Evolutionary conservation across 2,329 filamentous ascomycete species (phyloP), one percentile per base, ranked within the genome.

Genomic region (Arthrinium phaeospermum): DNA sequence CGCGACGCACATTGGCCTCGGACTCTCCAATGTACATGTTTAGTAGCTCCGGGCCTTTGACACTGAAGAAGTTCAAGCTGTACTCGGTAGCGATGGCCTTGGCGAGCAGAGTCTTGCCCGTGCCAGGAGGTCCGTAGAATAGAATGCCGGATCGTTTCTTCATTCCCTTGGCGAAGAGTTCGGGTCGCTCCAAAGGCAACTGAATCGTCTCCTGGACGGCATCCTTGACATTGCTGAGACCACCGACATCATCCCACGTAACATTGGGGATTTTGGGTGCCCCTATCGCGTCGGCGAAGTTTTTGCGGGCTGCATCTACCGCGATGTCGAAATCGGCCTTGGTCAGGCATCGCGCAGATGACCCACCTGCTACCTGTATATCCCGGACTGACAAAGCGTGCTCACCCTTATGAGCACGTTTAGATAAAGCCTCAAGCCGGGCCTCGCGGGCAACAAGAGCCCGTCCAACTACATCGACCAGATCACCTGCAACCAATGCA

Each of bases 221-320:
- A 76, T 98, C 95, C 85, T 98, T 98, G 81, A 98, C 95, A 77
- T 98, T 95, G 44, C 93, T 91, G 45, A 98, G 87, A 69, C 96
- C 96, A 81, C 96, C 96, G 27, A 99, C 96, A 81, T 99, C 96
- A 76, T 96, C 93, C 96, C 96, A 99, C 30, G 92, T 92, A 8
- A 99, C 96, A 75, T 98, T 98, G 8, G 96, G 96, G 74, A 98
- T 98, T 87, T 98, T 98, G 2, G 96, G 96, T 6, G 96, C 96
- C 34, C 96, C 96, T 75, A 99, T 99, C 0, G 96, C 93, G 81
- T 98, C 96, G 7, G 96, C 96, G 81, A 99, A 99, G 83, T 98
- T 98, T 87, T 98, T 98, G 71, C 96, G 91, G 0, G 96, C 96
- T 7, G 95, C 94, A 73, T 98, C 96, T 4, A 99, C 96, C 0